Percentiles rank a stretch among this genome's conserved stretches.
These are phyloP conservation scores for Lentinula detonsa DNA, from an alignment of 768 basidiomycete species.

Conservation along the genomic window DNA sequence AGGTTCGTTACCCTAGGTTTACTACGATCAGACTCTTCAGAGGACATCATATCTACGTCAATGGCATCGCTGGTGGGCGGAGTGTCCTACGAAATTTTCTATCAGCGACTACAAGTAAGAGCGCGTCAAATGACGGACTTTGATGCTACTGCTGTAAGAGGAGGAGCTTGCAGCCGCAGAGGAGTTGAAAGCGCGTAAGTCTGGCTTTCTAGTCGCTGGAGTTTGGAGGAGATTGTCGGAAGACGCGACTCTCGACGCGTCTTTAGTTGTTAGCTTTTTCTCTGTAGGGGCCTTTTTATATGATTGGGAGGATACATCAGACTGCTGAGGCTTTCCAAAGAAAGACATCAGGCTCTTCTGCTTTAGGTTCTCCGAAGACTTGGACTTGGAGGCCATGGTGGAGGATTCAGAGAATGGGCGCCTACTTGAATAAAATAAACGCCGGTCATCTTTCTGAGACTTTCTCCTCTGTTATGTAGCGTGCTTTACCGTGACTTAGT, in stretches of 20 bases:
- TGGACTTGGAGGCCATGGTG: slow-evolving; percentile 24
- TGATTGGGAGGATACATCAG: slow-evolving; percentile 14
- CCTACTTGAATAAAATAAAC: not conserved
- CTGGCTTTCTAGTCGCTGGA: slow-evolving; percentile 29
- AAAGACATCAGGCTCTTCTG: slow-evolving; percentile 74
- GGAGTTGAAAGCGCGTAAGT: slow-evolving; percentile 25
- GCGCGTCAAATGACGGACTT: slow-evolving; percentile 9
- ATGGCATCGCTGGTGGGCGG: slow-evolving; percentile 77
- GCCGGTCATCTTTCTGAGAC: not conserved
- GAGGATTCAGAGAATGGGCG: not conserved
- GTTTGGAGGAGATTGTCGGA: slow-evolving; percentile 27
- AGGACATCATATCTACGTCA: slow-evolving; percentile 67
- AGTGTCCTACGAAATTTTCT: slow-evolving; percentile 29
- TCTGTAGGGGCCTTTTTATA: slow-evolving; percentile 12
- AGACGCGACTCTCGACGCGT: slow-evolving; percentile 25
- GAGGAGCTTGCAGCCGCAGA: slow-evolving; percentile 31
- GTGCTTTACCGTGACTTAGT: no score
- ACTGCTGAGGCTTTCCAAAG: slow-evolving; percentile 37
- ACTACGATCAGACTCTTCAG: slow-evolving; percentile 36
- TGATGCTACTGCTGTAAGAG: slow-evolving; percentile 38
- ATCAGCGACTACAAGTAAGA: not conserved
- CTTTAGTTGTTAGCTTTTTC: slow-evolving; percentile 12
- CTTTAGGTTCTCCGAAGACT: slow-evolving; percentile 41
- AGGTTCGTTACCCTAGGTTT: slow-evolving; percentile 24
- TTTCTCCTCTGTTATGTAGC: no score